A percentile compares a stretch with the other conserved stretches of the same genome.
Evolutionary conservation across 192 early-diverging fungal genomes (phyloP).

Genomic region (Mortierella alpina): DNA sequence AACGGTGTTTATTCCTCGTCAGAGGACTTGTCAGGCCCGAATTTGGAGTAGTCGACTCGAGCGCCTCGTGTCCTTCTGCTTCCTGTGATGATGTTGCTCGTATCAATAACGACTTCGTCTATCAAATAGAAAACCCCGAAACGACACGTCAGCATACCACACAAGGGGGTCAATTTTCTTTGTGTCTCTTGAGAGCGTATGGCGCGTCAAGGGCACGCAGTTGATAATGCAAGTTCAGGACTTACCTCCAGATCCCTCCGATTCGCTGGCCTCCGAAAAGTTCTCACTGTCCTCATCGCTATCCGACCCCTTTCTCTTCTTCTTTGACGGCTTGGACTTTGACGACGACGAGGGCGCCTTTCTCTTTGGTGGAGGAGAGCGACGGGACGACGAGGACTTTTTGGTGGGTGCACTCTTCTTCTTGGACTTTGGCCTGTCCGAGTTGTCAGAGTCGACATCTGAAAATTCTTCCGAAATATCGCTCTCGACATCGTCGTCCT

Average conservation of each 20-base stretch:
- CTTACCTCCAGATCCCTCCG: constrained; percentile 50
- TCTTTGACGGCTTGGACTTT: constrained; percentile 37
- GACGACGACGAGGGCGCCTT: constrained; percentile 33
- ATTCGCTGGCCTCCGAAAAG: constrained; percentile 42
- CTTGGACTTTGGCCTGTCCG: constrained; percentile 35
- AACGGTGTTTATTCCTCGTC: constrained; percentile 50
- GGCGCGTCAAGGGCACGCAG: neutral
- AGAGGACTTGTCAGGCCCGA: constrained; percentile 66
- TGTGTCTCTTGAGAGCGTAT: neutral
- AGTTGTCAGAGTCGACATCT: constrained; percentile 48
- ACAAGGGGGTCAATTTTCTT: neutral
- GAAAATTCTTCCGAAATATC: constrained; percentile 37
- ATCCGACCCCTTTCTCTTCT: constrained; percentile 44
- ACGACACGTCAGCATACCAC: no score
- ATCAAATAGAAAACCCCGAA: neutral
- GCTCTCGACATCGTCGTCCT: constrained; percentile 24
- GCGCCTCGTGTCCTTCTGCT: constrained; percentile 75
- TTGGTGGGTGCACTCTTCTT: constrained; percentile 26
- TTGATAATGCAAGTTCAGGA: neutral
- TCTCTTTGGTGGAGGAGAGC: constrained; percentile 47
- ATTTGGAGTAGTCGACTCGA: constrained; percentile 79
- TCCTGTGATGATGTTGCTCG: constrained; percentile 67
- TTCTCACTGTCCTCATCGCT: constrained; percentile 39
- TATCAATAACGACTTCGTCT: constrained; percentile 63
- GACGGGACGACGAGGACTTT: constrained; percentile 26